Base-by-base conservation (phyloP, 2,329 filamentous ascomycete genomes). In the Neofusicoccum kwambonambiense region DNA sequence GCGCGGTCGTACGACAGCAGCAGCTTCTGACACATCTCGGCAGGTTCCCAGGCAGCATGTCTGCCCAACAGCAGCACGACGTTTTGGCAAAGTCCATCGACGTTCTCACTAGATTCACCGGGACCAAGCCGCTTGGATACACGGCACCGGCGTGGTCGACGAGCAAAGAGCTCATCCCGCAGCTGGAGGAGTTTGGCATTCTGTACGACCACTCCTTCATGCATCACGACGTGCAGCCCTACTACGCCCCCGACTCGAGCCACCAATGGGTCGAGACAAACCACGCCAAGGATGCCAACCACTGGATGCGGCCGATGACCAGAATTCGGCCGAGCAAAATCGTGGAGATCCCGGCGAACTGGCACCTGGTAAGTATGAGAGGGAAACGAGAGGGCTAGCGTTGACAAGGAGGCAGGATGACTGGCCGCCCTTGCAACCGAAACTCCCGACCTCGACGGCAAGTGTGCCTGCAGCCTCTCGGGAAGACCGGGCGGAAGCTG, bases 151-250 rank as follows among this genome's bases (percentile, higher is more conserved):
- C 78, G 0, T 82, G 79, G 78, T 72, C 71, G 19, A 77, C 78
- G 1, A 75, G 72, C 15, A 70, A 70, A 22, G 73, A 78, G 50
- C 75, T 76, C 2, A 75, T 81, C 19, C 71, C 74, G 19, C 71
- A 79, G 34, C 70, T 82, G 12, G 75, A 81, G 64, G 76, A 79
- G 17, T 73, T 74, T 44, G 80, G 79, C 0, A 77, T 82, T 17
- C 67, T 78, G 54, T 82, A 82, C 69, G 81, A 82, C 68, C 80
- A 82, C 68, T 79, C 75, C 2, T 80, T 82, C 70, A 80, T 82
- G 79, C 80, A 82, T 67, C 79, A 82, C 68, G 81, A 82, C 69
- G 76, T 76, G 13, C 79, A 81, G 66, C 75, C 75, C 11, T 79
- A 78, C 70, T 78, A 73, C 62, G 69, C 71, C 1, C 72, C 74